Percentiles rank a stretch among this genome's conserved stretches.
These are phyloP conservation scores for Lichtheimia corymbifera DNA, from an alignment of 371 early-diverging fungal species.

Conservation along the genomic window DNA sequence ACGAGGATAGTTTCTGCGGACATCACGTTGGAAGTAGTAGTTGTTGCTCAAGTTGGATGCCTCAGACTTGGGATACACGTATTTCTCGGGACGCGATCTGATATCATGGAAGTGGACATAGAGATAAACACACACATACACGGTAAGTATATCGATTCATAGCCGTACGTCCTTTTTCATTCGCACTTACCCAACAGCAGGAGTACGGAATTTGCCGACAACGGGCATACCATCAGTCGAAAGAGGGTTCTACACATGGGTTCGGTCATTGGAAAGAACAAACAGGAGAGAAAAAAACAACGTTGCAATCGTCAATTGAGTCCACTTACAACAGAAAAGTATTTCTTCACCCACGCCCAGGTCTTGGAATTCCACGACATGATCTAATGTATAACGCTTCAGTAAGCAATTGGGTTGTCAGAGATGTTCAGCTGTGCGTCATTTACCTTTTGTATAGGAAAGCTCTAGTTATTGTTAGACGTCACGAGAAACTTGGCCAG, in stretches of 20 bases:
- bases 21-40: constrained; percentile 90
- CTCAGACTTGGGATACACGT: constrained; percentile 52
- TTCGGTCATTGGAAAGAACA: no score
- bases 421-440: no score
- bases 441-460: no score
- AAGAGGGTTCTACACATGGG: constrained; percentile 53
- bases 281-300: no score
- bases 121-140: not conserved
- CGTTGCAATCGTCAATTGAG: not conserved
- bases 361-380: constrained; percentile 55
- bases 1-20: constrained; percentile 89
- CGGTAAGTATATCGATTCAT: not conserved
- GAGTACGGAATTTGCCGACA: constrained; percentile 60
- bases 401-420: not conserved
- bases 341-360: constrained; percentile 53
- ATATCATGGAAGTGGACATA: not conserved
- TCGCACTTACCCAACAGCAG: constrained; percentile 54
- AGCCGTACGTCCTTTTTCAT: not conserved
- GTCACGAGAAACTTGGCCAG: no score
- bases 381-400: not conserved
- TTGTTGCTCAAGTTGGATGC: constrained; percentile 76
- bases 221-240: constrained; percentile 64
- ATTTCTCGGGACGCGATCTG: constrained; percentile 58
- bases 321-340: constrained; percentile 43
- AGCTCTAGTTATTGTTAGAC: no score